Evolutionary conservation across 148 eudicot species (phyloP).

Genomic region (Fagopyrum esculentum): DNA sequence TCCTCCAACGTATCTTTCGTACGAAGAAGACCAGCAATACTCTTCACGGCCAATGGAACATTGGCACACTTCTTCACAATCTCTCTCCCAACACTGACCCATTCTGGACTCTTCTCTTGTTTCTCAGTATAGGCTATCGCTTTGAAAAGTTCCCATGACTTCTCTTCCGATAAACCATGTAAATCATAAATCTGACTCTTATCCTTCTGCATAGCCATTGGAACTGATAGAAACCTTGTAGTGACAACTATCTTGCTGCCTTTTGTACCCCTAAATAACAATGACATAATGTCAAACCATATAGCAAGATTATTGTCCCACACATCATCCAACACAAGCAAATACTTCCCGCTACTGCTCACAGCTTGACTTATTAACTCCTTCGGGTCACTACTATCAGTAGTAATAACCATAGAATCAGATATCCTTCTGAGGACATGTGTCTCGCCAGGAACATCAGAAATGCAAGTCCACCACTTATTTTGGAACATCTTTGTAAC

Average conservation of each 20-base stretch:
- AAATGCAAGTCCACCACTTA: constrained; percentile 23
- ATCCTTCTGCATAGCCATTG: neutral
- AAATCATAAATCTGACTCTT: neutral
- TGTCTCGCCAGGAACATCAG: constrained; percentile 2
- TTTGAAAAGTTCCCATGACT: constrained; percentile 19
- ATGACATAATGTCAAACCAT: neutral
- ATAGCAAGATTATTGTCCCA: constrained; percentile 11
- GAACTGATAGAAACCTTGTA: neutral
- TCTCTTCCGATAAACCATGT: constrained; percentile 19
- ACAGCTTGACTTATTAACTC: neutral
- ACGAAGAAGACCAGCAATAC: neutral
- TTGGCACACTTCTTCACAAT: constrained; percentile 16
- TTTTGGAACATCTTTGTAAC: neutral
- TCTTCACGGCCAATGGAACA: constrained; percentile 16
- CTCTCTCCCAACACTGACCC: neutral
- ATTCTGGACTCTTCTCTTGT: neutral
- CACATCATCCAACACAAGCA: constrained; percentile 20
- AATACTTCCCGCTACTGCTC: neutral
- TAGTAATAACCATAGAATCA: neutral
- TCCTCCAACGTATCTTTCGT: neutral
- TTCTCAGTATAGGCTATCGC: neutral
- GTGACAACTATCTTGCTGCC: constrained; percentile 8
- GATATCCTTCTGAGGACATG: neutral
- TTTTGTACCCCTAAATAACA: neutral
- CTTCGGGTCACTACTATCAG: neutral